phyloP scores from a whole-genome alignment of 2,329 filamentous ascomycete genomes.

The Phyllosticta citribraziliensis region DNA sequence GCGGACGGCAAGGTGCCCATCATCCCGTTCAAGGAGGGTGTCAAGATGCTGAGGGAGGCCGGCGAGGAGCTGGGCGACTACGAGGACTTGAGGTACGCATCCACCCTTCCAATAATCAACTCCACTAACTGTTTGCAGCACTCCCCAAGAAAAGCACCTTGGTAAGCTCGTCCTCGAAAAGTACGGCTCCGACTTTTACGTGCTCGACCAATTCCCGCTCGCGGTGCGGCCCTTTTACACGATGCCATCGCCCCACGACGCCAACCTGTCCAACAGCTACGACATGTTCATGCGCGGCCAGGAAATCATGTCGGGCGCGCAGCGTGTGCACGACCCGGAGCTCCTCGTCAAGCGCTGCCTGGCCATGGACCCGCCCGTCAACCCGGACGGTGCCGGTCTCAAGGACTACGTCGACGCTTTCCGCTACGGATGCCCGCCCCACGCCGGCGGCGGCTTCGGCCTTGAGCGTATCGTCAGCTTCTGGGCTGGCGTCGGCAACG shows the following conservation, averaged over 20 bases:
- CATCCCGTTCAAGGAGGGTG: slow-evolving; percentile 67
- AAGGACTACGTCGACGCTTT: slow-evolving; percentile 56
- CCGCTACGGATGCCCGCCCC: slow-evolving; percentile 53
- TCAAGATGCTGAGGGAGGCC: slow-evolving; percentile 66
- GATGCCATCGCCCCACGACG: slow-evolving; percentile 49
- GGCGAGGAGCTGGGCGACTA: slow-evolving; percentile 67
- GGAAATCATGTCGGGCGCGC: slow-evolving; percentile 58
- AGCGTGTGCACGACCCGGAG: slow-evolving; percentile 54
- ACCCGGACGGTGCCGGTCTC: slow-evolving; percentile 49
- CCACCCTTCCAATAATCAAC: neutral
- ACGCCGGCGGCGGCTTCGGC: slow-evolving; percentile 56
- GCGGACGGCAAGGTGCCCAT: slow-evolving; percentile 64
- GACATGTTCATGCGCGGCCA: slow-evolving; percentile 64
- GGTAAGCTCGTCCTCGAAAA: slow-evolving; percentile 79
- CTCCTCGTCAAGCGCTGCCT: slow-evolving; percentile 50
- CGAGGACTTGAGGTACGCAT: slow-evolving; percentile 56
- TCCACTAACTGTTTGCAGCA: slow-evolving; percentile 31
- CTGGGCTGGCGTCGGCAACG: slow-evolving; percentile 55
- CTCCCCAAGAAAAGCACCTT: slow-evolving; percentile 78
- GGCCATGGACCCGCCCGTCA: slow-evolving; percentile 45
- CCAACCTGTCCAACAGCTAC: slow-evolving; percentile 50
- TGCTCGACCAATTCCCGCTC: slow-evolving; percentile 92
- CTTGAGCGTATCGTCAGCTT: slow-evolving; percentile 59
- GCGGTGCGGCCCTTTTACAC: slow-evolving; percentile 86
- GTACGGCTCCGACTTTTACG: slow-evolving; percentile 92